Conservation (phyloP, 2,329 filamentous ascomycete species). For the Alternaria novae-zelandiae region DNA sequence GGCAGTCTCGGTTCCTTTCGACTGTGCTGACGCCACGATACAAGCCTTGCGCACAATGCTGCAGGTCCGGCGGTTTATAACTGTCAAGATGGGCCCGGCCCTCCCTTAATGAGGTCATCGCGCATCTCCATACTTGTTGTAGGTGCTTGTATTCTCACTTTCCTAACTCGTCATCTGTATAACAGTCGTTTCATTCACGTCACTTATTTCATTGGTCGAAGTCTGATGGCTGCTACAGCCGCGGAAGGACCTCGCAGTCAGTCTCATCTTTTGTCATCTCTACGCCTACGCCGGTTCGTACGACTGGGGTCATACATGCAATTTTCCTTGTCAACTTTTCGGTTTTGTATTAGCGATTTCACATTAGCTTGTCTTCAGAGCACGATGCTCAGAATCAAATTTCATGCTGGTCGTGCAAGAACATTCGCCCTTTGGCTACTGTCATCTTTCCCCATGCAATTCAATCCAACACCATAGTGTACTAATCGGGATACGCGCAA, state of each 20-base stretch:
- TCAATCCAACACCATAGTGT: not conserved
- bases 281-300: not conserved
- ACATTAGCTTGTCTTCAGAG: not conserved
- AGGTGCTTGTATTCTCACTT: not conserved
- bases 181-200: not conserved
- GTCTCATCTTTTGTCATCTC: not conserved
- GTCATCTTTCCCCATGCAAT: not conserved
- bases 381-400: not conserved
- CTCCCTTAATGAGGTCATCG: not conserved
- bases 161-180: not conserved
- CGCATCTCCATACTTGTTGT: not conserved
- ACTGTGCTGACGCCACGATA: constrained; percentile 27
- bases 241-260: not conserved
- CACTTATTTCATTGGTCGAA: not conserved
- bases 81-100: constrained; percentile 14
- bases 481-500: not conserved
- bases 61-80: constrained; percentile 28
- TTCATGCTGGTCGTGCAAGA: constrained; percentile 2
- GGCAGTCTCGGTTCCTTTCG: constrained; percentile 25
- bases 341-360: not conserved
- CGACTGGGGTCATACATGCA: not conserved
- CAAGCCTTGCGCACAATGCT: constrained; percentile 36
- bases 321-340: not conserved
- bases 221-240: not conserved
- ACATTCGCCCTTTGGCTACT: not conserved